These are phyloP conservation scores for Senecio squalidus DNA, from an alignment of 140 eudicot genomes.

Conservation along the genomic window DNA sequence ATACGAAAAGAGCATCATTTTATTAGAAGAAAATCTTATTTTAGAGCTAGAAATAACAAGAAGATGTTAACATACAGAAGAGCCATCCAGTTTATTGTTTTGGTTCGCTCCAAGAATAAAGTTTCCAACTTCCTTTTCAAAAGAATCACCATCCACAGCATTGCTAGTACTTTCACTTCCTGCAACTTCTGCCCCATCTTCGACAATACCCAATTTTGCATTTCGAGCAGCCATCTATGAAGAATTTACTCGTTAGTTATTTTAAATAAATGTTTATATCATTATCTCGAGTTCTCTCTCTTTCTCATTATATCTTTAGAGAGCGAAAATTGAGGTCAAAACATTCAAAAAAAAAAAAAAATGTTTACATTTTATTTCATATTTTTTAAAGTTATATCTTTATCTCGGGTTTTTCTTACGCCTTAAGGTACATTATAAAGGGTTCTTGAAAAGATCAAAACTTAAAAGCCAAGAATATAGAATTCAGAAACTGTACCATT, in stretches of 20 bases:
- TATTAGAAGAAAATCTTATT: background rate
- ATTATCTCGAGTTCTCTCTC: constrained; percentile 3
- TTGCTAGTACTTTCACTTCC: constrained; percentile 29
- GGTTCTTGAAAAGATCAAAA: constrained; percentile 4
- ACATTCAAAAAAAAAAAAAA: too few species aligned
- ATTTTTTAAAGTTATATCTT: constrained; percentile 1
- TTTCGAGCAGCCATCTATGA: constrained; percentile 36
- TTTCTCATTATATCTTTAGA: background rate
- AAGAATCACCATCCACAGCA: constrained; percentile 27
- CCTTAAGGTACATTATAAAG: background rate
- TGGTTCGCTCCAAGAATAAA: constrained; percentile 27
- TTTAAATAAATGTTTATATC: constrained; percentile 7
- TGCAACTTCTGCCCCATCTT: constrained; percentile 23
- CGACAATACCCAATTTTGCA: constrained; percentile 22
- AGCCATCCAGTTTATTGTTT: constrained; percentile 24
- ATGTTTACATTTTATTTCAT: too few species aligned
- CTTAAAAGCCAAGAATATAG: background rate
- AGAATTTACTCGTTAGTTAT: background rate
- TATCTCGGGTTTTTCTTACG: background rate
- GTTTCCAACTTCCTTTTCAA: constrained; percentile 34
- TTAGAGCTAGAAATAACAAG: background rate
- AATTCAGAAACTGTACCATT: constrained; percentile 33
- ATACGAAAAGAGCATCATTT: background rate
- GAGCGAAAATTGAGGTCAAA: too few species aligned
- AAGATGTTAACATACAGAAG: constrained; percentile 17